Conservation (phyloP, 768 basidiomycete species). For the Phylloporus arenicola region DNA sequence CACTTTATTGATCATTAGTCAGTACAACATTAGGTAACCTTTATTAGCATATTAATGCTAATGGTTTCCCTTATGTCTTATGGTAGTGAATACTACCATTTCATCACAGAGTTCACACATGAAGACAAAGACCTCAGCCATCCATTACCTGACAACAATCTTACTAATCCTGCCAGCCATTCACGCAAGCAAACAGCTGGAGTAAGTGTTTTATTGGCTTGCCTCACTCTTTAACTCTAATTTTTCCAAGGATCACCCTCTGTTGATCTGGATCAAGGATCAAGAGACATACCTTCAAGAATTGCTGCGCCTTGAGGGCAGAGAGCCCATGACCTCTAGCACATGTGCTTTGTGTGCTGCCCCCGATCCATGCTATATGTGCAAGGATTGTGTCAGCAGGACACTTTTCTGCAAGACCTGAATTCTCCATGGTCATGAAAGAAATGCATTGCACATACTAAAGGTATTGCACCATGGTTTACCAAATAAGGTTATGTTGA, state of each 20-base stretch:
- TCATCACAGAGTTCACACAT: background rate
- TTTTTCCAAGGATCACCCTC: background rate
- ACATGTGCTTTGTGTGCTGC: background rate
- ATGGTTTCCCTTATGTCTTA: too few species aligned
- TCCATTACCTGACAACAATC: too few species aligned
- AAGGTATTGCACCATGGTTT: background rate
- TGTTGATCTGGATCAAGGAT: background rate
- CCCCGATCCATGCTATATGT: background rate
- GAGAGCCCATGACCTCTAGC: background rate
- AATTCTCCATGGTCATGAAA: too few species aligned
- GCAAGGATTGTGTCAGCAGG: background rate
- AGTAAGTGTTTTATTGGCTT: background rate
- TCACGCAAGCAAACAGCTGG: background rate
- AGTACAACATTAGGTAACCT: too few species aligned
- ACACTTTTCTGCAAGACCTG: too few species aligned
- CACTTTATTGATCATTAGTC: too few species aligned
- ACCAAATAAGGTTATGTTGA: background rate
- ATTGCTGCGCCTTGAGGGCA: background rate
- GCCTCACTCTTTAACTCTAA: background rate
- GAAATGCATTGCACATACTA: background rate
- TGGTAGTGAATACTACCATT: too few species aligned
- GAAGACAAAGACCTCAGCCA: too few species aligned
- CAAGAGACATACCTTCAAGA: background rate
- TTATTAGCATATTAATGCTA: too few species aligned
- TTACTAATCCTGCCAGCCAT: background rate